phyloP scores from a whole-genome alignment of 352 stramenopile species.

The Blastocystis hominis region DNA sequence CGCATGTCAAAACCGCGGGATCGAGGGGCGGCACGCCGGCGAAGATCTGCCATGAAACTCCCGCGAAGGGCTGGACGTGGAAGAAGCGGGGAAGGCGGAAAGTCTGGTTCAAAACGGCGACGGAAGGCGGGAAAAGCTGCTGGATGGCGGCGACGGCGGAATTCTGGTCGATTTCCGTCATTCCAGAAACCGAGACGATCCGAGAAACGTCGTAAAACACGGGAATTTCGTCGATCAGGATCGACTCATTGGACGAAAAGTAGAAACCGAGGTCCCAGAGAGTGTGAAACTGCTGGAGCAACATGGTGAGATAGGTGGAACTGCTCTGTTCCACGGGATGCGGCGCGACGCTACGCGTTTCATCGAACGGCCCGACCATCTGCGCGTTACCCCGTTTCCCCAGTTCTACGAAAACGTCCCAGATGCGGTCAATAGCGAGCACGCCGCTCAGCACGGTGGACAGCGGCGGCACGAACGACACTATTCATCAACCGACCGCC shows the following conservation, averaged over 20 bases:
- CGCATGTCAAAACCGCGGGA: neutral
- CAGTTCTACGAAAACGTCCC: neutral
- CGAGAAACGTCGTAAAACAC: neutral
- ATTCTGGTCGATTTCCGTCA: neutral
- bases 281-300: neutral
- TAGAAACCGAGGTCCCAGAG: neutral
- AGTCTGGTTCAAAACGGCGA: neutral
- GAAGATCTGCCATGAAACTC: neutral
- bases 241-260: neutral
- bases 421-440: neutral
- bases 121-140: neutral
- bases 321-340: neutral
- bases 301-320: neutral
- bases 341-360: neutral
- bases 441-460: neutral
- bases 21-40: neutral
- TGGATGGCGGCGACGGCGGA: neutral
- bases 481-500: neutral
- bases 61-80: neutral
- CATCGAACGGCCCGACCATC: neutral
- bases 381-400: neutral
- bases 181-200: neutral
- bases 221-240: neutral
- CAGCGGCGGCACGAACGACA: neutral
- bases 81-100: neutral